Evolutionary conservation across 768 basidiomycete genomes (phyloP).

Genomic region (Collybia nuda): DNA sequence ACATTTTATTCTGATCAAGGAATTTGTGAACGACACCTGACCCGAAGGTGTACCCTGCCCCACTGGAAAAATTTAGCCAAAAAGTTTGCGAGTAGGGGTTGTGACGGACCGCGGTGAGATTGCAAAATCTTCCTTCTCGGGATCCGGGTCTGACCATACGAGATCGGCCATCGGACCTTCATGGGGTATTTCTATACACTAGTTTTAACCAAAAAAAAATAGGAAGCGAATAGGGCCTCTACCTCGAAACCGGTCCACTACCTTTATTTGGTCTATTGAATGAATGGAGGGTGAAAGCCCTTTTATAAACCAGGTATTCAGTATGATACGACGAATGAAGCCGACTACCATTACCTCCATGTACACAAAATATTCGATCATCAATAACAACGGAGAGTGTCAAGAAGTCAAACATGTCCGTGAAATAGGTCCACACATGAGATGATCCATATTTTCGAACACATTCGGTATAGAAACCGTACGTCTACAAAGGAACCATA

Average conservation of each 20-base stretch:
- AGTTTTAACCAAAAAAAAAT: conserved; percentile 18
- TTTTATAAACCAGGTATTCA: conserved; percentile 28
- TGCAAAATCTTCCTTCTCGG: conserved; percentile 99
- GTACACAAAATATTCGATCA: conserved; percentile 98
- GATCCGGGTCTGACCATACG: conserved; percentile 99
- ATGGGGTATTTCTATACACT: conserved; percentile 86
- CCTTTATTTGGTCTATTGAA: conserved; percentile 99
- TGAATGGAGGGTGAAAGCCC: conserved; percentile 98
- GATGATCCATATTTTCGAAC: conserved; percentile 95
- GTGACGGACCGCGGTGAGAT: conserved; percentile 88
- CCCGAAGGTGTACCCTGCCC: conserved; percentile 98
- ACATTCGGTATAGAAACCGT: conserved; percentile 99
- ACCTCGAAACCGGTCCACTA: conserved; percentile 98
- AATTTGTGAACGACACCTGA: conserved; percentile 98
- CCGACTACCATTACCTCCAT: conserved; percentile 70
- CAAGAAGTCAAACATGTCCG: conserved; percentile 99
- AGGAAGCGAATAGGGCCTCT: conserved; percentile 17
- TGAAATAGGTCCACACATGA: conserved; percentile 98
- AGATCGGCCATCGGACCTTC: conserved; percentile 99
- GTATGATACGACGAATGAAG: conserved; percentile 9
- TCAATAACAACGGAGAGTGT: conserved; percentile 98
- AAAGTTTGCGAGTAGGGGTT: conserved; percentile 7
- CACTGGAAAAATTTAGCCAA: conserved; percentile 47
- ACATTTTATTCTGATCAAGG: conserved; percentile 93
- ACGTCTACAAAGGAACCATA: conserved; percentile 66